Base-by-base conservation (phyloP, 169 alveolate species). In the Cryptosporidium ubiquitum region DNA sequence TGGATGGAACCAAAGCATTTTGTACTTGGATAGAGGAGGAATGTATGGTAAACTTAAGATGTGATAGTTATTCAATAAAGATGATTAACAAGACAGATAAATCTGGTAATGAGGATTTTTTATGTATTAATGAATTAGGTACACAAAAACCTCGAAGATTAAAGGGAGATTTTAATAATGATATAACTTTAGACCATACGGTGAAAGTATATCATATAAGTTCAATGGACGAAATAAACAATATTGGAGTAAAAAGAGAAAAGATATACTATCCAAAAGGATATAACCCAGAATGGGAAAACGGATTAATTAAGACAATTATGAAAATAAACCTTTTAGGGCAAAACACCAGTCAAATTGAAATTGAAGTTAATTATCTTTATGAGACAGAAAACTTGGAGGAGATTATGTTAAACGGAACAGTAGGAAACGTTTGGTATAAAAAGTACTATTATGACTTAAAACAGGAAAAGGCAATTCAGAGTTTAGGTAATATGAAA, bases 281-380 rank as follows among this genome's bases (percentile, higher is more conserved):
- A 16, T 79, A 79, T 20, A 79, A 64, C 47, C 73, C 75, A 29
- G 14, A 39, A 3, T 79, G 89, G 89, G 51, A 47, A 9, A 79
- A 79, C 10, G 89, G 89, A 6, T 33, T 79, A 31, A 44, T 23
- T 7, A 79, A 47, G 20, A 18, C 74, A 9, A 47, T 60, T 16
- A 5, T 79, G 18, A 35, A 66, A 26, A 16, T 79, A 37, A 39
- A 51, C 9, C 39, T 79, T 40, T 60, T 37, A 9, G 33, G 37
- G 20, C 47, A 31, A 42, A 79, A 61, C 14, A 64, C 52, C 5
- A 31, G 44, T 42, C 42, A 61, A 1, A 49, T 79, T 42, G 40
- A 61, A 16, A n/a, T 79, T 9, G 47, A 64, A 12, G 49, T 79
- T 3, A 64, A 64, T 44, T 79, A 79, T 39, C 29, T 79, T 18